Percentiles rank a stretch among this genome's conserved stretches.
Evolutionary conservation across 352 stramenopile species (phyloP).

Genomic region (Globisporangium carolinianum): DNA sequence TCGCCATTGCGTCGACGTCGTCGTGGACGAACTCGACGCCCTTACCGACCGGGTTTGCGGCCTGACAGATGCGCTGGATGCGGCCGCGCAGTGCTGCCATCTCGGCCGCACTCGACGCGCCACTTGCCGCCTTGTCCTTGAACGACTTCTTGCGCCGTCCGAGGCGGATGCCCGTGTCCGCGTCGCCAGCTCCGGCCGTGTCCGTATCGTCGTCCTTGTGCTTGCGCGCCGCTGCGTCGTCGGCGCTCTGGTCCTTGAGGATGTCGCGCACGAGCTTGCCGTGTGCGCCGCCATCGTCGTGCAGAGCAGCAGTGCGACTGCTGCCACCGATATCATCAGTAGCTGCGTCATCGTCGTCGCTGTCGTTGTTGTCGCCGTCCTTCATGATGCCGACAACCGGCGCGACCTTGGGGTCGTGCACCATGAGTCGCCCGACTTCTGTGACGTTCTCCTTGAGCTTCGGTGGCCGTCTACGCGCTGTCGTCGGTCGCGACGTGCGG

Average conservation of each 20-base stretch:
- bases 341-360: constrained; percentile 14
- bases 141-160: constrained; percentile 74
- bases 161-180: constrained; percentile 68
- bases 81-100: constrained; percentile 71
- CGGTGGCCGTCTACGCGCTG: constrained; percentile 72
- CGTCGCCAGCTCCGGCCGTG: constrained; percentile 27
- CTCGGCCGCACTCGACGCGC: constrained; percentile 53
- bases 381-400: constrained; percentile 77
- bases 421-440: constrained; percentile 56
- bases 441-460: constrained; percentile 88
- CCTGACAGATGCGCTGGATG: constrained; percentile 91
- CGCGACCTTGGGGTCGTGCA: constrained; percentile 76
- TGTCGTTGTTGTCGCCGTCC: constrained; percentile 64
- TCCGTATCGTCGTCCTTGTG: constrained; percentile 63
- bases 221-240: constrained; percentile 50
- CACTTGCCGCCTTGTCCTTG: constrained; percentile 72
- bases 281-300: constrained; percentile 19
- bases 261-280: constrained; percentile 81
- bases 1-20: constrained; percentile 91
- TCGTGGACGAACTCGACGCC: constrained; percentile 93
- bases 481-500: constrained; percentile 72
- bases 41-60: constrained; percentile 85
- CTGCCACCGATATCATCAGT: constrained; percentile 16
- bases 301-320: background rate
- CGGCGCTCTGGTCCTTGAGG: constrained; percentile 65